These are phyloP conservation scores for Aspergillus viridinutans DNA, from an alignment of 2,329 filamentous ascomycete species.

Conservation along the genomic window DNA sequence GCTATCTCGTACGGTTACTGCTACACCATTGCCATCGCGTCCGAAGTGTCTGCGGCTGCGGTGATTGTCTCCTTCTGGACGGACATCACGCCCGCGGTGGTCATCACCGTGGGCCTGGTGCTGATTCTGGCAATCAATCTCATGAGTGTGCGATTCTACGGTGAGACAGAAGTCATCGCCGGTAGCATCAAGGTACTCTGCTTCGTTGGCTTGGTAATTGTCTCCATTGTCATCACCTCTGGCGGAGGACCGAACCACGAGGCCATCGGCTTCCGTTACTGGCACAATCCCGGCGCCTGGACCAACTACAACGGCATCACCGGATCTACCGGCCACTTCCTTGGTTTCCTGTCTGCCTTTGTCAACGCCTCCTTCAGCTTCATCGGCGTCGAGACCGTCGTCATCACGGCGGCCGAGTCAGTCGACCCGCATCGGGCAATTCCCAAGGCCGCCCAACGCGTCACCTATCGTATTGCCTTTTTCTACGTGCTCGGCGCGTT, in stretches of 20 bases:
- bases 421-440: slow-evolving; percentile 37
- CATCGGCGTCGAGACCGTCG: slow-evolving; percentile 39
- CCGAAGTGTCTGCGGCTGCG: slow-evolving; percentile 76
- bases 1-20: slow-evolving; percentile 72
- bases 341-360: slow-evolving; percentile 35
- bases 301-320: slow-evolving; percentile 29
- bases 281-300: slow-evolving; percentile 31
- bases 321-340: slow-evolving; percentile 32
- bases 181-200: slow-evolving; percentile 31
- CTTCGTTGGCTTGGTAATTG: slow-evolving; percentile 26
- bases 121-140: slow-evolving; percentile 30
- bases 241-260: slow-evolving; percentile 30
- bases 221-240: slow-evolving; percentile 31
- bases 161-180: slow-evolving; percentile 29
- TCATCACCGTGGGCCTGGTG: slow-evolving; percentile 50
- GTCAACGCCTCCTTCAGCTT: slow-evolving; percentile 41
- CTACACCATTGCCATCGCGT: slow-evolving; percentile 72
- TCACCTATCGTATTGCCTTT: slow-evolving; percentile 37
- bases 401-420: slow-evolving; percentile 40
- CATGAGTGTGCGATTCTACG: slow-evolving; percentile 30
- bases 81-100: slow-evolving; percentile 62
- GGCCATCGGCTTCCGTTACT: slow-evolving; percentile 33
- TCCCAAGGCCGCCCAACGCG: slow-evolving; percentile 39
- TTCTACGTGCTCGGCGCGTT: slow-evolving; percentile 35
- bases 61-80: slow-evolving; percentile 81